Evolutionary conservation across 768 basidiomycete genomes (phyloP), one percentile per base, ranked within the genome.

Genomic region (Leccinum disarticulatum): DNA sequence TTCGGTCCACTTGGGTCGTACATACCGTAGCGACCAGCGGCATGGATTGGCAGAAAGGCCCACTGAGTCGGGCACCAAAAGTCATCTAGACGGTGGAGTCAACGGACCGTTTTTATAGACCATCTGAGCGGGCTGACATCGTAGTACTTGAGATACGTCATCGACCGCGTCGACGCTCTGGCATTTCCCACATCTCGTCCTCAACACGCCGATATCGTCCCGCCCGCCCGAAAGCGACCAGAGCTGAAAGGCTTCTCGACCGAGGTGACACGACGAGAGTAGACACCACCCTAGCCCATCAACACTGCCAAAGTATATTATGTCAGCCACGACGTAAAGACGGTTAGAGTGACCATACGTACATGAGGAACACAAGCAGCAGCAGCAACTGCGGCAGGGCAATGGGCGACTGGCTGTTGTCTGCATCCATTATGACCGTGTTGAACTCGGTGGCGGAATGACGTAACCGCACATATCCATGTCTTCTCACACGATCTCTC

Each of bases 261-360:
- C 87, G 58, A 88, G 69, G n/a, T n/a, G n/a, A 74, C 87, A 87
- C 7, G 87, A 88, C 35, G 86, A 87, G 53, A 89, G 71, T 59
- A 87, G 71, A 66, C 87, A 90, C 85, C 87, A 87, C 46, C 80
- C 79, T 6, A 88, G 66, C 28, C 81, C 75, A 15, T 80, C 77
- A 41, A 80, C 68, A 38, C 83, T 86, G 17, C 27, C 15, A 49
- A 66, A 35, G 6, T 11, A 11, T 6, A 56, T 59, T 11, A 11
- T 6, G 57, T 59, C 55, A 59, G 68, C 14, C 1, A 4, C 8
- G 6, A 50, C 11, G 50, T 46, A 1, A 54, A 31, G 15, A 30
- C 27, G 33, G 51, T 17, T 22, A 6, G 56, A 54, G 58, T 36
- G 10, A 49, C 19, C 25, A 38, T 13, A 55, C 43, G 52, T 68